Evolutionary conservation across 2,329 filamentous ascomycete species (phyloP), one percentile per base, ranked within the genome.

Genomic region (Xylaria sp.): DNA sequence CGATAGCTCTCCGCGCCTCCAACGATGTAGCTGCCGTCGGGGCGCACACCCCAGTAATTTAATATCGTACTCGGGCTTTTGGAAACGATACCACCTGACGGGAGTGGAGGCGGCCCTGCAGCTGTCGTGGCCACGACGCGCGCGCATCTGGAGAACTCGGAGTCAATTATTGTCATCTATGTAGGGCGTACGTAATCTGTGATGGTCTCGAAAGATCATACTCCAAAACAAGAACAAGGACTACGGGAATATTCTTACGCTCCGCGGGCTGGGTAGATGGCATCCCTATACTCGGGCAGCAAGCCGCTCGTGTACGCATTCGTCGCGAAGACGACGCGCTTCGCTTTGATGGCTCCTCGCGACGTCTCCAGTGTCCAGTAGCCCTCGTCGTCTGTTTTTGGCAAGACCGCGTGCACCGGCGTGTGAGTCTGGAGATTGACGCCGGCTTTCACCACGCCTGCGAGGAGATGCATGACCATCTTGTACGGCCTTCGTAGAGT

Each of bases 301-400:
- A 93, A 76, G 13, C 85, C 83, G 0, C 88, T 85, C 0, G 89
- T 91, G 76, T 91, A 92, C 13, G 82, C 90, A 72, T 93, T 93
- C 1, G 88, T 91, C 18, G 90, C 89, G 50, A 91, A 82, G 20
- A 92, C 80, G 15, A 92, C 81, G 39, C 83, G 84, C 30, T 80
- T 81, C 1, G 90, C 82, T 10, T 72, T 76, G 60, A 90, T 83
- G 0, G 68, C 75, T 12, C 90, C 90, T 23, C 89, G 83, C 0
- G 81, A 75, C 3, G 89, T 91, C 10, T 81, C 74, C 1, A 89
- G 77, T 1, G 76, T 81, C 80, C 85, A 87, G n/a, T 71, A 70
- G 10, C 75, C 74, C 10, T 74, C 71, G 8, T 61, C 59, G 34
- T 76, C 72, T 0, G 68, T 18, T 28, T 68, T 66, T 0, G 70